Conservation (phyloP, 257 asterid genomes). For the Cinchona pubescens region DNA sequence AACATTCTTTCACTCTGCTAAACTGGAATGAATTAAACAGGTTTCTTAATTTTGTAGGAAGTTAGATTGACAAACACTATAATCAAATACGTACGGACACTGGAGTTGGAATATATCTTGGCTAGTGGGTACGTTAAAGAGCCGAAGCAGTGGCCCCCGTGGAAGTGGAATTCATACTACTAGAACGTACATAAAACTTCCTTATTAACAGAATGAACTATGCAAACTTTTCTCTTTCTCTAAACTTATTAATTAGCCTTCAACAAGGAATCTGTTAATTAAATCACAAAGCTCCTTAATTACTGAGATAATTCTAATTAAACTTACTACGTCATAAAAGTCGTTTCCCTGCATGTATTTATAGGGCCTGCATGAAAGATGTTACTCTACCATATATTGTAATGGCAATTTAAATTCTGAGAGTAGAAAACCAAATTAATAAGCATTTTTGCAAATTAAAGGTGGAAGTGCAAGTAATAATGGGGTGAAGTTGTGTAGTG, state of each 20-base stretch:
- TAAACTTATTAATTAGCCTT: neutral
- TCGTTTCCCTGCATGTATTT: neutral
- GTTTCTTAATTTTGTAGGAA: neutral
- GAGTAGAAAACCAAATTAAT: neutral
- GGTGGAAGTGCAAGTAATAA: too few species aligned
- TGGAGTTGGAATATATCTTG: neutral
- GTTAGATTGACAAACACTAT: neutral
- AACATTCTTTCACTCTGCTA: neutral
- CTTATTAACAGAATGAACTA: slow-evolving; percentile 11
- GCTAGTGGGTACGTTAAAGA: slow-evolving; percentile 21
- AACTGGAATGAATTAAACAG: neutral
- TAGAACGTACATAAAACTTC: too few species aligned
- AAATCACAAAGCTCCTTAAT: neutral
- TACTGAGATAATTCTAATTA: neutral
- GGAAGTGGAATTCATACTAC: too few species aligned
- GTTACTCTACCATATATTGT: too few species aligned
- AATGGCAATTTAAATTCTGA: neutral
- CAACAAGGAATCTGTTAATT: slow-evolving; percentile 13
- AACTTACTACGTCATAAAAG: neutral
- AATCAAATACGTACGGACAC: too few species aligned
- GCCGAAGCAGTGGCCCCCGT: too few species aligned
- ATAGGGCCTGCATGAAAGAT: neutral
- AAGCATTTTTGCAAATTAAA: too few species aligned
- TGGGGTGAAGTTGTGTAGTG: neutral
- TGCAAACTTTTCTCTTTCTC: neutral